Base-by-base conservation (phyloP, 148 eudicot species). In the Fagopyrum homotropicum region DNA sequence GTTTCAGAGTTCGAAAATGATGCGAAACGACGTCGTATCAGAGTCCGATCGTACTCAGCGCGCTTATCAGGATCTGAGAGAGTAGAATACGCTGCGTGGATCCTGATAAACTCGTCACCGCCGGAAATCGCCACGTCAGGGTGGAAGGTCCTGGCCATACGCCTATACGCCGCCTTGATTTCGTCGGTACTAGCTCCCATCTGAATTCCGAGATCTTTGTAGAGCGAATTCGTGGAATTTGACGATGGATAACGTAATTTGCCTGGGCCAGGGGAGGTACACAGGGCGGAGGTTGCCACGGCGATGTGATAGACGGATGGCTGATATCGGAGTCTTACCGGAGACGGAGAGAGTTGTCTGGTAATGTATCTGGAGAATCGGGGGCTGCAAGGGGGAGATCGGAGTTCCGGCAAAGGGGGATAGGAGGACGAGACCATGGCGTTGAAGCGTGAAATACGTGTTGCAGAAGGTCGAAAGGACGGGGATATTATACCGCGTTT, bases 151-250 rank as follows among this genome's bases (percentile, higher is more conserved):
- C 88, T 80, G 2, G 90, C 94, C 0, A 90, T 66, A n/a, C 79
- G 81, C 46, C 91, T 29, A 71, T 90, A 90, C 7, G 94, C 94
- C 2, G 88, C 60, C 71, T 88, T 90, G 50, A 90, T 85, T 76
- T 90, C 90, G 17, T 72, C 81, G 66, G 73, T 45, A 30, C 86
- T 74, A 43, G 94, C 94, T 2, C 78, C 76, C 0, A 68, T 63
- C 3, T 43, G 83, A 12, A 90, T 49, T 7, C 90, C 94, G 1
- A 90, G 83, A 10, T 86, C 79, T 17, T 86, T 86, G 85, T 90
- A 90, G 0, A 83, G 80, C 64, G 94, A 86, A 47, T 87, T 72
- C 29, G 72, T 12, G 6, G 69, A 2, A 8, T 64, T 10, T 12
- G 47, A 66, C 4, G 46, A 40, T 1, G 70, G 70, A 2, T 45